Percentiles rank a stretch among this genome's conserved stretches.
phyloP scores from a whole-genome alignment of 768 basidiomycete species.

The Calocera viscosa region DNA sequence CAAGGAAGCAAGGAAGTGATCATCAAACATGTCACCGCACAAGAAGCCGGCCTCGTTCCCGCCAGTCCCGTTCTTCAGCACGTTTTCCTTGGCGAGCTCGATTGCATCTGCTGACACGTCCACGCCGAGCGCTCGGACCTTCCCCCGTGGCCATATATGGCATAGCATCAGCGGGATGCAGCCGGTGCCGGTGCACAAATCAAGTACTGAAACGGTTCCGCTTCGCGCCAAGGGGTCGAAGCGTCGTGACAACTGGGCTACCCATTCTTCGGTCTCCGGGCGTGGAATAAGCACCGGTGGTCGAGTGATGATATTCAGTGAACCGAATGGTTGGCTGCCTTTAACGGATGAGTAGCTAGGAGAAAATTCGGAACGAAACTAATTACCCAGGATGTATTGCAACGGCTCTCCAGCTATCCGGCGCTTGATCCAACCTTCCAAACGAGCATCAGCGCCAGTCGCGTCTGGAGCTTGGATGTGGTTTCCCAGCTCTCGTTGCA shows the following conservation, averaged over 20 bases:
- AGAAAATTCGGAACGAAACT: not conserved
- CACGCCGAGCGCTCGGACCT: conserved; percentile 45
- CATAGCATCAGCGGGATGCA: conserved; percentile 83
- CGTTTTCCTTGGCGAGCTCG: conserved; percentile 38
- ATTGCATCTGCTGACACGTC: conserved; percentile 56
- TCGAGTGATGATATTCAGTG: conserved; percentile 56
- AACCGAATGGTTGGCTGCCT: conserved; percentile 83
- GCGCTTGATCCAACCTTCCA: conserved; percentile 34
- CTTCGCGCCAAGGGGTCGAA: conserved; percentile 29
- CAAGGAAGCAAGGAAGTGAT: not conserved
- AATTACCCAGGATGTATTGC: conserved; percentile 75
- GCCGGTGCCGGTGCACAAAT: conserved; percentile 87
- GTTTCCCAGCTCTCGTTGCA: conserved; percentile 8
- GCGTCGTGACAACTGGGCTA: conserved; percentile 44
- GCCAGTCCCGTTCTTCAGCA: not conserved
- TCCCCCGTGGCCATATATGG: conserved; percentile 45
- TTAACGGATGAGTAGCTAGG: not conserved
- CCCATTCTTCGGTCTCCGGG: conserved; percentile 86
- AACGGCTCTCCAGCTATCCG: conserved; percentile 63
- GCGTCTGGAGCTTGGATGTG: conserved; percentile 11
- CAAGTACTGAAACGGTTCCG: conserved; percentile 42
- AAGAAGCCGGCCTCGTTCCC: not conserved
- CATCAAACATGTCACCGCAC: conserved; percentile 4
- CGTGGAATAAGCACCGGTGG: conserved; percentile 85
- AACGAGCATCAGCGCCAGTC: not conserved